Base-by-base conservation (phyloP, 306 rosid species). In the Hylodesmum podocarpum region DNA sequence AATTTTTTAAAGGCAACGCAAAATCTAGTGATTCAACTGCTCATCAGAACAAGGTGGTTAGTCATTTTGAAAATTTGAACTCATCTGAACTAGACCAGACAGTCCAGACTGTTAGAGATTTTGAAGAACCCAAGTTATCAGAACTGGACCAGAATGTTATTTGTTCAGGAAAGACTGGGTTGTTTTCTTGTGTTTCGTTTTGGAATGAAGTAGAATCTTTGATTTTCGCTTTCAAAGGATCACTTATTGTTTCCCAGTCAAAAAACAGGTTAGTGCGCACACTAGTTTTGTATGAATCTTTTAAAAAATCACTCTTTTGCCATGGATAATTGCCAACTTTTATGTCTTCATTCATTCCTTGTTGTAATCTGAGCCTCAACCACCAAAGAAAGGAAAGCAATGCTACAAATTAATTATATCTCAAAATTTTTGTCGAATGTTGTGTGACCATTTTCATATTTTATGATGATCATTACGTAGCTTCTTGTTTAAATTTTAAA, bases 161-260 rank as follows among this genome's bases (percentile, higher is more conserved):
- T 70, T 71, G 31, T 29, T 66, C 83, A 41, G 78, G 28, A 71
- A 83, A 74, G 70, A 78, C 68, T 19, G 81, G 55, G 81, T 89
- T 90, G 53, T 85, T 90, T 84, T 87, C 87, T 19, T 53, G 54
- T 11, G 70, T 19, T 72, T 87, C 88, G 55, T 90, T 95, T 84
- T 90, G 97, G 99, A 76, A 65, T 76, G 88, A 82, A 53, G 37
- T 92, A 83, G 83, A 89, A 83, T 83, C 89, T 69, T 92, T 89
- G 80, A 49, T 90, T 78, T 78, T 36, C 75, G 67, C 91, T 11
- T 75, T 87, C 78, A 82, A 83, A 78, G 97, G 88, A 83, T 83
- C 87, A 2, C 62, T 62, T 85, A 67, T 89, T 36, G 36, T 87
- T 73, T 81, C 89, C n/a, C 82, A 64, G 85, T 90, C 97, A 36